These are phyloP conservation scores for Fusarium concolor DNA, from an alignment of 2,329 filamentous ascomycete species.

Conservation along the genomic window DNA sequence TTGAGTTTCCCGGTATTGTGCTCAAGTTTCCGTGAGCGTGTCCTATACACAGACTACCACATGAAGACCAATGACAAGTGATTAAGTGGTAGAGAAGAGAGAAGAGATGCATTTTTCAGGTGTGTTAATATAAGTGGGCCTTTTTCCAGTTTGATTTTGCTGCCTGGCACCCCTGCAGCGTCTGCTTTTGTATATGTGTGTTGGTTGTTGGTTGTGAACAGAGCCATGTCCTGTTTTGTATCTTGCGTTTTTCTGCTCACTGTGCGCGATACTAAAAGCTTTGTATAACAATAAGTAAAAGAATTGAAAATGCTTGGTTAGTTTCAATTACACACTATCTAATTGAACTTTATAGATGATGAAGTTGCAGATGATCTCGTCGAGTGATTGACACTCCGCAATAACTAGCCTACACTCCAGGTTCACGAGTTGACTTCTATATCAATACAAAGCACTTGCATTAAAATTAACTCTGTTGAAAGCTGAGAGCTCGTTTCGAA, in stretches of 20 bases:
- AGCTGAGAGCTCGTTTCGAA: background rate
- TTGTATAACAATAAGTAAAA: background rate
- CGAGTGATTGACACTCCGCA: background rate
- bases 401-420: background rate
- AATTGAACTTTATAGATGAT: background rate
- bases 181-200: background rate
- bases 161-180: background rate
- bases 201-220: conserved; percentile 13
- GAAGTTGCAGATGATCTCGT: background rate
- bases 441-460: no score
- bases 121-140: background rate
- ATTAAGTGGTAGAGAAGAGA: background rate
- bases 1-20: no score
- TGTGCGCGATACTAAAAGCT: background rate
- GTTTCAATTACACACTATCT: background rate
- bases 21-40: no score
- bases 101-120: background rate
- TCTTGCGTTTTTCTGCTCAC: background rate
- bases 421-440: background rate
- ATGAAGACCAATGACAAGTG: background rate
- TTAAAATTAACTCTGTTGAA: background rate
- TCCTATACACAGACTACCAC: background rate
- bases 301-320: background rate
- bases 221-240: background rate
- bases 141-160: conserved; percentile 3